Evolutionary conservation across 345 rosid species (phyloP), one percentile per base, ranked within the genome.

Genomic region (Eucalyptus polybractea): DNA sequence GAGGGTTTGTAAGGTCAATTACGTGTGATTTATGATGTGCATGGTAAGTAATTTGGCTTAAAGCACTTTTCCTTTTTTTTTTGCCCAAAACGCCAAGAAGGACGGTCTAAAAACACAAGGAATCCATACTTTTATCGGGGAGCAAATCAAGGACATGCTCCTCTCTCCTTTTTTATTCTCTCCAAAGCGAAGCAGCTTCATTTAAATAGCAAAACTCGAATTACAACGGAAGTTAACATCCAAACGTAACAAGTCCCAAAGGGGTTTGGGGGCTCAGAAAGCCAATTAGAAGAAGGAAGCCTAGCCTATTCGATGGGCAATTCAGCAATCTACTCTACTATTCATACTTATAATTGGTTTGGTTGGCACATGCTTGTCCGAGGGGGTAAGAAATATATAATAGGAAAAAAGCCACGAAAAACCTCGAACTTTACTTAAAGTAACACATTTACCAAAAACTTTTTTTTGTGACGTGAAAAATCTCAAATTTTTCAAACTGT

Each of bases 161-260:
- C 47, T 22, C 29, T 56, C 62, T 24, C 29, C 0, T 1, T 1
- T 53, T 4, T 10, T 47, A 2, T 45, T 3, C 12, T 10, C 49
- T 2, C n/a, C 69, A 3, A 60, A 60, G n/a, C 69, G 1, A 60
- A 60, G 7, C 69, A 60, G 2, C 31, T 60, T 60, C 67, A 60
- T 60, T 60, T 60, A 12, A 60, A 25, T 27, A 27, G 69, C 69
- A 13, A 27, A 27, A 27, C 69, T 60, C 7, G 8, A 60, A 60
- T 29, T 27, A 27, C 69, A 13, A 60, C 16, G 8, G 8, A 27
- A 27, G n/a, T 60, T 60, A 60, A 60, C 31, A 60, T 60, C 31
- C 69, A 60, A 60, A 27, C 5, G n/a, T 27, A 25, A 29, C 69
- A 60, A 13, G 31, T 60, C 16, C 16, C 69, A 60, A 60, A 25